phyloP scores from a whole-genome alignment of 2,329 filamentous ascomycete genomes.

The Colletotrichum chrysophilum region DNA sequence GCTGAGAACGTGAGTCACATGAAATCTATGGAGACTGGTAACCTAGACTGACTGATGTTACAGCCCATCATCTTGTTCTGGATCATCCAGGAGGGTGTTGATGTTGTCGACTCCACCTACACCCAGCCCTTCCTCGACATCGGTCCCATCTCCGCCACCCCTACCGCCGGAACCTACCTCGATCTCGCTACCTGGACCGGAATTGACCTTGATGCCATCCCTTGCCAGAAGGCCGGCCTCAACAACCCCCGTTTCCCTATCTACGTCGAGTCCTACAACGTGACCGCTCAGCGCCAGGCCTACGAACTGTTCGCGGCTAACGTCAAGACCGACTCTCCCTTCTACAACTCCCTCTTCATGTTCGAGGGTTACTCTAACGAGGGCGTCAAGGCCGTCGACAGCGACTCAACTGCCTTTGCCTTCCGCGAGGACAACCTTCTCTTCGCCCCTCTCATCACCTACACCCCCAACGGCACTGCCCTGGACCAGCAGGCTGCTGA shows the following conservation, averaged over 20 bases:
- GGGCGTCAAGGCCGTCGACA: conserved; percentile 44
- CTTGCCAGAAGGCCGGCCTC: conserved; percentile 46
- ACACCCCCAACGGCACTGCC: conserved; percentile 33
- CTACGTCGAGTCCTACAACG: conserved; percentile 44
- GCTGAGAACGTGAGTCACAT: conserved; percentile 39
- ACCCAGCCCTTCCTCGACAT: conserved; percentile 48
- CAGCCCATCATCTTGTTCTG: conserved; percentile 46
- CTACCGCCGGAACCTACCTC: conserved; percentile 44
- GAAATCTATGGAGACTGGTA: too few species aligned
- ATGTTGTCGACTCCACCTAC: conserved; percentile 42
- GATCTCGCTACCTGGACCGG: conserved; percentile 50
- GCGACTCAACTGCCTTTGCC: conserved; percentile 47
- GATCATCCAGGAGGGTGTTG: conserved; percentile 48
- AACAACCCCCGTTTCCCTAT: conserved; percentile 49
- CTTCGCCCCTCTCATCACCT: conserved; percentile 40
- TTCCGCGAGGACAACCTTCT: conserved; percentile 50
- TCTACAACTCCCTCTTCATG: conserved; percentile 52
- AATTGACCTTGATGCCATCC: conserved; percentile 37
- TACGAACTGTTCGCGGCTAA: conserved; percentile 38
- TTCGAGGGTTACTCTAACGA: conserved; percentile 59
- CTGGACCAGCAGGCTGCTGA: conserved; percentile 36
- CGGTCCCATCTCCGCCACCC: conserved; percentile 36
- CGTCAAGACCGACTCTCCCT: conserved; percentile 19
- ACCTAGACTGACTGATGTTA: neutral
- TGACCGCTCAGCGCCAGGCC: conserved; percentile 28